Percentiles rank a stretch among this genome's conserved stretches.
Conservation (phyloP, 2,329 filamentous ascomycete species). For the Colletotrichum nymphaeae region DNA sequence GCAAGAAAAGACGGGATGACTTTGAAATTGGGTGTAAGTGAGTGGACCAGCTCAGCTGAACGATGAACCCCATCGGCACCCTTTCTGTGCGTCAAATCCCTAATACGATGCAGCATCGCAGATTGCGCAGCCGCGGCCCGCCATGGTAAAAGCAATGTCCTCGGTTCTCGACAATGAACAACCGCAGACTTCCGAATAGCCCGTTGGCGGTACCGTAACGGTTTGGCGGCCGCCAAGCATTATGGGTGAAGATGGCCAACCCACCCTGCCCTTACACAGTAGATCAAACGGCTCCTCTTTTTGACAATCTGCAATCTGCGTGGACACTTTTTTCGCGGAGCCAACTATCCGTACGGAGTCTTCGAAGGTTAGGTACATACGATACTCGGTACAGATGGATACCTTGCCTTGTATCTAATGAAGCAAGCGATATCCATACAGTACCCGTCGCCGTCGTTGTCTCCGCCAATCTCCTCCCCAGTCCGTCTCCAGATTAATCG, state of each 20-base stretch:
- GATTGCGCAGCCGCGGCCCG: background rate
- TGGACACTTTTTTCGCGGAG: background rate
- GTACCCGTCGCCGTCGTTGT: background rate
- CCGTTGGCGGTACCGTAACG: background rate
- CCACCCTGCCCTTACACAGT: background rate
- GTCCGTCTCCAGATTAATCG: background rate
- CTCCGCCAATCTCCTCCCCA: background rate
- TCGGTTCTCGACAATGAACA: background rate
- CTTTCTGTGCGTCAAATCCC: conserved; percentile 16
- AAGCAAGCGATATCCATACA: background rate
- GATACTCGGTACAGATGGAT: background rate
- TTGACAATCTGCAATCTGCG: background rate
- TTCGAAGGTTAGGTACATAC: background rate
- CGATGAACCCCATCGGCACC: background rate
- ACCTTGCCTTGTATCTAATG: background rate
- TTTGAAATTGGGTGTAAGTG: background rate
- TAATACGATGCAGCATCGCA: conserved; percentile 14
- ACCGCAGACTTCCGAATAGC: background rate
- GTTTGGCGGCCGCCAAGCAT: background rate
- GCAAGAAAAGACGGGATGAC: conserved; percentile 23
- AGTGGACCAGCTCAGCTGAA: background rate
- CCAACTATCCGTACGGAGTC: background rate
- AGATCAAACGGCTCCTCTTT: background rate
- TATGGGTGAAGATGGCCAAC: conserved; percentile 7
- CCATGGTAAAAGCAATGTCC: background rate